These are phyloP conservation scores for Rhodosporidiobolus odoratus DNA, from an alignment of 768 basidiomycete species.

Conservation along the genomic window DNA sequence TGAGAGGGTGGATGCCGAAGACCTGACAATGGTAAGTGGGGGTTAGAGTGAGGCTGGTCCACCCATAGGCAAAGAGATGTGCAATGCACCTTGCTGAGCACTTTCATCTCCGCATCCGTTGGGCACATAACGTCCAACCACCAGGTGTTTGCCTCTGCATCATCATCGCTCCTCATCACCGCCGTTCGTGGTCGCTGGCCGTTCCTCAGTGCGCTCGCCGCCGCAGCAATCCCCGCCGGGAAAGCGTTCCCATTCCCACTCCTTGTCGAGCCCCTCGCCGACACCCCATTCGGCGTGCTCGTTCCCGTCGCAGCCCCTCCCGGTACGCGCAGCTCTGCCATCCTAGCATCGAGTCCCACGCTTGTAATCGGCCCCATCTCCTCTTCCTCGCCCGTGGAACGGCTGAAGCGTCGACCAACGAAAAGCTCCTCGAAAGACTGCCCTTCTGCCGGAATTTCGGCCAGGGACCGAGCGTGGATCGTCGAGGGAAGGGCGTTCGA, in stretches of 20 bases:
- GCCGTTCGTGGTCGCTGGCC: slow-evolving; percentile 9
- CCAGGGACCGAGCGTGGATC: slow-evolving; percentile 86
- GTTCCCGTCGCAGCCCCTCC: slow-evolving; percentile 10
- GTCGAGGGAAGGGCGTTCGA: slow-evolving; percentile 86
- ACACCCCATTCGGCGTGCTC: slow-evolving; percentile 33
- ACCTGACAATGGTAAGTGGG: slow-evolving; percentile 55
- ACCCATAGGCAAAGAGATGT: background rate
- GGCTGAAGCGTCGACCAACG: slow-evolving; percentile 43
- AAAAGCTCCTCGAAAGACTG: slow-evolving; percentile 92
- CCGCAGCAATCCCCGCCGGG: slow-evolving; percentile 32
- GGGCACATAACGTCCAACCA: slow-evolving; percentile 92
- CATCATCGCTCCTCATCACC: slow-evolving; percentile 50
- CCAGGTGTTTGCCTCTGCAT: slow-evolving; percentile 73
- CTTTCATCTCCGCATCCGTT: slow-evolving; percentile 97
- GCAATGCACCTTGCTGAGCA: slow-evolving; percentile 72
- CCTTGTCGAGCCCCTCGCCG: background rate
- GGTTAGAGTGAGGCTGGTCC: background rate
- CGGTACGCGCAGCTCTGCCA: slow-evolving; percentile 13
- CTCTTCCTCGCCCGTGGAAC: slow-evolving; percentile 18
- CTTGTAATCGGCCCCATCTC: slow-evolving; percentile 23
- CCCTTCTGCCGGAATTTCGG: slow-evolving; percentile 87
- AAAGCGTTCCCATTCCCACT: slow-evolving; percentile 20
- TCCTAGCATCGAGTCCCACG: slow-evolving; percentile 20
- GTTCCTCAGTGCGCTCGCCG: slow-evolving; percentile 6
- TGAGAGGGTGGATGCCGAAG: slow-evolving; percentile 93